Evolutionary conservation across 2,329 filamentous ascomycete genomes (phyloP).

Genomic region (Zelopaecilomyces penicillatus): DNA sequence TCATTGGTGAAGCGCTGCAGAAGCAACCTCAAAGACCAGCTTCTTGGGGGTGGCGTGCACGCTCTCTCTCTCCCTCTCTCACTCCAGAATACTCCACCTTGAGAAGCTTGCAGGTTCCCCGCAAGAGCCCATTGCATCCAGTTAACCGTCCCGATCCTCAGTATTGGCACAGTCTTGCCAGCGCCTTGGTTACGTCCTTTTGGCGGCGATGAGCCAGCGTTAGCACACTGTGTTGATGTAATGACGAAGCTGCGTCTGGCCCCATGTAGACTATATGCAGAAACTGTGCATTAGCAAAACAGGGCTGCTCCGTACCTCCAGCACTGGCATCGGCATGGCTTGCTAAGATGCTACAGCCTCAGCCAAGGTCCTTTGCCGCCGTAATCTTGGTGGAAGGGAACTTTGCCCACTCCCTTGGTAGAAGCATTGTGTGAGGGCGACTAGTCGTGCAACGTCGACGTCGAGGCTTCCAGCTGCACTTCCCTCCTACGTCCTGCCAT

Average conservation of each 20-base stretch:
- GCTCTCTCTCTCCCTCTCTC: too few relatives aligned
- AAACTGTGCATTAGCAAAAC: not conserved
- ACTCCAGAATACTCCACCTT: not conserved
- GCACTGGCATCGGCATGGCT: constrained; percentile 8
- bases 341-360: constrained; percentile 4
- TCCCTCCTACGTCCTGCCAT: not conserved
- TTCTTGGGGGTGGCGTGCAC: too few relatives aligned
- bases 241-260: constrained; percentile 4
- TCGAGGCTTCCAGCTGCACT: too few relatives aligned
- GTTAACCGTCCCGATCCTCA: constrained; percentile 11
- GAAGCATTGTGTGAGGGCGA: too few relatives aligned
- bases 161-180: constrained; percentile 9
- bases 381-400: constrained; percentile 15
- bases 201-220: too few relatives aligned
- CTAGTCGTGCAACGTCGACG: too few relatives aligned
- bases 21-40: too few relatives aligned
- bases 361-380: constrained; percentile 16
- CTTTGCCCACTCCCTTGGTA: constrained; percentile 4
- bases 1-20: too few relatives aligned
- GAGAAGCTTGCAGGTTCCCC: constrained; percentile 7
- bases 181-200: too few relatives aligned
- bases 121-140: constrained; percentile 6
- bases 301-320: constrained; percentile 1
- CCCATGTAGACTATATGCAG: not conserved
- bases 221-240: constrained; percentile 4